Conservation (phyloP, 2,329 filamentous ascomycete species). For the Esteya vermicola region DNA sequence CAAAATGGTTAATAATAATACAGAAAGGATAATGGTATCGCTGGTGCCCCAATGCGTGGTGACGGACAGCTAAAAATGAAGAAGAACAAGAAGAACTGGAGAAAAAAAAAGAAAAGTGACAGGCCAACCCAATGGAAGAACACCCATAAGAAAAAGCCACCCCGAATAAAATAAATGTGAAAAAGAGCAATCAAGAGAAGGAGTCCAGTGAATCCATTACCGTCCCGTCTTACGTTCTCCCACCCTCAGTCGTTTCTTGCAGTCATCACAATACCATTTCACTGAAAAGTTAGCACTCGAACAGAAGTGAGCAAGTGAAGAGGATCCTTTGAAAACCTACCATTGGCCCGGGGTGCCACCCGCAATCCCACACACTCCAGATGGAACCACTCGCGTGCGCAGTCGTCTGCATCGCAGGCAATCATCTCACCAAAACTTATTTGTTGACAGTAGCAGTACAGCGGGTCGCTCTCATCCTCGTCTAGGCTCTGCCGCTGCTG, state of each 20-base stretch:
- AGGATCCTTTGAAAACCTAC: constrained; percentile 31
- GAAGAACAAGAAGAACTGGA: too few species aligned
- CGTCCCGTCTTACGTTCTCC: constrained; percentile 37
- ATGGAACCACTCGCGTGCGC: constrained; percentile 71
- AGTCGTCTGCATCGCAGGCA: constrained; percentile 60
- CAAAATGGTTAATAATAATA: too few species aligned
- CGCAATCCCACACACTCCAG: constrained; percentile 67
- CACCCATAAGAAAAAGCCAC: too few species aligned
- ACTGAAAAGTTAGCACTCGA: constrained; percentile 26
- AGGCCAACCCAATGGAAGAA: too few species aligned
- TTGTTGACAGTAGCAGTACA: constrained; percentile 68
- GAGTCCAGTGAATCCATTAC: constrained; percentile 14
- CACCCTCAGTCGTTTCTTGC: constrained; percentile 50
- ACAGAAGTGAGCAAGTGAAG: not conserved
- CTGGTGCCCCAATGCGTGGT: too few species aligned
- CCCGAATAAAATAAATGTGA: too few species aligned
- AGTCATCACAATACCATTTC: constrained; percentile 75
- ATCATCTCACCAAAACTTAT: constrained; percentile 79
- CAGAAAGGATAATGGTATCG: too few species aligned
- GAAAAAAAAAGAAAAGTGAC: not conserved
- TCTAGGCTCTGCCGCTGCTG: constrained; percentile 28
- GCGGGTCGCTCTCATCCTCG: constrained; percentile 53
- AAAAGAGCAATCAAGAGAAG: not conserved
- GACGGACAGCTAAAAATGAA: too few species aligned
- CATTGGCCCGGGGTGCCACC: constrained; percentile 61